These are phyloP conservation scores for Artemisia tridentata DNA, from an alignment of 129 eudicot genomes.

Conservation along the genomic window DNA sequence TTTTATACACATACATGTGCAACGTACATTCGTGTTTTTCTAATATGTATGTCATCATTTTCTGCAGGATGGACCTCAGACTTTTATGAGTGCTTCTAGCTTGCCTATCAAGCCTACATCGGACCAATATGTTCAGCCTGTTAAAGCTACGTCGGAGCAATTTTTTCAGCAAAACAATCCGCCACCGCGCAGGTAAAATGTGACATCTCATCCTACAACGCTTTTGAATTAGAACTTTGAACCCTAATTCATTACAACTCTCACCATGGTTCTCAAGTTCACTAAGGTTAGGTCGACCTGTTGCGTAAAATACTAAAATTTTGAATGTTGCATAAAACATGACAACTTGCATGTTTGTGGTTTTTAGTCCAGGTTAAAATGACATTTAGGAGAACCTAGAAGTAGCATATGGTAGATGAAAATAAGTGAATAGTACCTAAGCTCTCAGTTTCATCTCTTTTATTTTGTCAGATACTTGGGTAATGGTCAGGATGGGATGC, in stretches of 20 bases:
- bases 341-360: no score
- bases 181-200: constrained; percentile 19
- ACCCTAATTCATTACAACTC: not conserved
- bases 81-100: constrained; percentile 75
- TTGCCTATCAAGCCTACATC: constrained; percentile 57
- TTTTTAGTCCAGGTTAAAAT: no score
- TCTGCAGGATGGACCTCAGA: constrained; percentile 76
- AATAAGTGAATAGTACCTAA: no score
- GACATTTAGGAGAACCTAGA: no score
- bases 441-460: no score
- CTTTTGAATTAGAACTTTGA: no score
- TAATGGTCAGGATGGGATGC: not conserved
- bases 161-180: constrained; percentile 42
- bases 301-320: no score
- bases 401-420: no score
- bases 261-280: not conserved
- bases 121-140: constrained; percentile 42
- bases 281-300: not conserved
- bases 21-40: not conserved
- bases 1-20: not conserved
- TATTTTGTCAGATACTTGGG: constrained; percentile 26
- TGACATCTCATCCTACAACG: not conserved
- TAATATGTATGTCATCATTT: constrained; percentile 2
- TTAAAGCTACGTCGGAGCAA: constrained; percentile 48
- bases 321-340: no score